A percentile compares a stretch with the other conserved stretches of the same genome.
phyloP scores from a whole-genome alignment of 257 asterid species.

The Misopates orontium region DNA sequence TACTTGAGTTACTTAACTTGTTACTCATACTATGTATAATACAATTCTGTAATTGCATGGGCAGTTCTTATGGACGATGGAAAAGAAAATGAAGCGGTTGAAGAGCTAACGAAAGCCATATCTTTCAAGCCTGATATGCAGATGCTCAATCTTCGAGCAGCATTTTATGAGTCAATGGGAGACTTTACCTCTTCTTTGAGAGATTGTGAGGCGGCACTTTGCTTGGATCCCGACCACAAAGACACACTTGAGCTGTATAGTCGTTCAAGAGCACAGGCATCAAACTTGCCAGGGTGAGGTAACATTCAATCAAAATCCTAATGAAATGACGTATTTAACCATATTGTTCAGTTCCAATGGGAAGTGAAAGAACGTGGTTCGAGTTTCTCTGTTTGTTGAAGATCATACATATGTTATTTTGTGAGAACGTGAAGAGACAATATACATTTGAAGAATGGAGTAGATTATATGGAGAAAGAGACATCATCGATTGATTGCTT shows the following conservation, averaged over 20 bases:
- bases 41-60: constrained; percentile 17
- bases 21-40: too few species aligned
- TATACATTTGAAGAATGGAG: not conserved
- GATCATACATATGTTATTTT: not conserved
- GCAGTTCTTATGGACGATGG: constrained; percentile 67
- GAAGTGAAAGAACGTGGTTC: not conserved
- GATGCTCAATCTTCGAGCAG: constrained; percentile 63
- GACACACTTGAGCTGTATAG: constrained; percentile 55
- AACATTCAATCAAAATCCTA: not conserved
- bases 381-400: not conserved
- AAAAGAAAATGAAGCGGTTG: constrained; percentile 53
- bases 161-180: constrained; percentile 59
- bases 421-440: constrained; percentile 1
- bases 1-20: too few species aligned
- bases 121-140: constrained; percentile 57
- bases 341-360: not conserved
- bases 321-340: constrained; percentile 3
- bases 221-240: constrained; percentile 60
- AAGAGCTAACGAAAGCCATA: constrained; percentile 55
- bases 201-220: constrained; percentile 63
- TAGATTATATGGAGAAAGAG: not conserved
- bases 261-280: constrained; percentile 40
- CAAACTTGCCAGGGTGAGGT: constrained; percentile 10
- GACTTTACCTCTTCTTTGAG: constrained; percentile 44
- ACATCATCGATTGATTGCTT: not conserved